These are phyloP conservation scores for Fusarium sp. DNA, from an alignment of 2,329 filamentous ascomycete genomes.

Conservation along the genomic window DNA sequence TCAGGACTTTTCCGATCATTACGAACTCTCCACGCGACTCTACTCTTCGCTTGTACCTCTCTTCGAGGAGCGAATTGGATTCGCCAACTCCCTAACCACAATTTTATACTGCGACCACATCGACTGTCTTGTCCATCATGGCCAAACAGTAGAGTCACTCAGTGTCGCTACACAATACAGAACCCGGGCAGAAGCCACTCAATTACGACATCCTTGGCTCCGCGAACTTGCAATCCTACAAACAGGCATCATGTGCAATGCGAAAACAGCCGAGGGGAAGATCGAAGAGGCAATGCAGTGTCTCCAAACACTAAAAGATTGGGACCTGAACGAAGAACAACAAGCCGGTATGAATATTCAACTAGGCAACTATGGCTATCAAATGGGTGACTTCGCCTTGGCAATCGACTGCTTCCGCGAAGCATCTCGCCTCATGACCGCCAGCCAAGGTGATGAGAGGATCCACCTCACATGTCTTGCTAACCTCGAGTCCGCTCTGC, in stretches of 20 bases:
- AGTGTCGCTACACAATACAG: conserved; percentile 43
- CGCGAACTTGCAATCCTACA: conserved; percentile 46
- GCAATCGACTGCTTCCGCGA: conserved; percentile 45
- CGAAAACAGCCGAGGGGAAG: conserved; percentile 44
- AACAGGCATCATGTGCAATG: conserved; percentile 43
- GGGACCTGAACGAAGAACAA: conserved; percentile 45
- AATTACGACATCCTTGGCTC: conserved; percentile 45
- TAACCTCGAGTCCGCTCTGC: conserved; percentile 46
- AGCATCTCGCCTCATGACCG: conserved; percentile 43
- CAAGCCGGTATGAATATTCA: conserved; percentile 46
- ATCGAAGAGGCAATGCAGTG: conserved; percentile 45
- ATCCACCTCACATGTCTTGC: conserved; percentile 46
- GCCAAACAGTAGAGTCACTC: conserved; percentile 42
- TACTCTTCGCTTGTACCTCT: conserved; percentile 45
- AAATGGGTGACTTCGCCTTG: conserved; percentile 39
- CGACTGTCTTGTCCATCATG: conserved; percentile 45
- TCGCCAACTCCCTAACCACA: conserved; percentile 47
- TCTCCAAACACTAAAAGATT: conserved; percentile 43
- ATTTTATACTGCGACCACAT: conserved; percentile 49
- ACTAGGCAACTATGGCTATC: conserved; percentile 46
- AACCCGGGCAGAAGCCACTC: conserved; percentile 43
- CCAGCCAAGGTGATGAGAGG: conserved; percentile 45
- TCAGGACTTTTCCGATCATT: conserved; percentile 46
- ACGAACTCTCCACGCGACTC: conserved; percentile 45
- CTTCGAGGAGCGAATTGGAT: conserved; percentile 45